Evolutionary conservation across 192 early-diverging fungal genomes (phyloP), one percentile per base, ranked within the genome.

Genomic region (Gryganskiella cystojenkinii): DNA sequence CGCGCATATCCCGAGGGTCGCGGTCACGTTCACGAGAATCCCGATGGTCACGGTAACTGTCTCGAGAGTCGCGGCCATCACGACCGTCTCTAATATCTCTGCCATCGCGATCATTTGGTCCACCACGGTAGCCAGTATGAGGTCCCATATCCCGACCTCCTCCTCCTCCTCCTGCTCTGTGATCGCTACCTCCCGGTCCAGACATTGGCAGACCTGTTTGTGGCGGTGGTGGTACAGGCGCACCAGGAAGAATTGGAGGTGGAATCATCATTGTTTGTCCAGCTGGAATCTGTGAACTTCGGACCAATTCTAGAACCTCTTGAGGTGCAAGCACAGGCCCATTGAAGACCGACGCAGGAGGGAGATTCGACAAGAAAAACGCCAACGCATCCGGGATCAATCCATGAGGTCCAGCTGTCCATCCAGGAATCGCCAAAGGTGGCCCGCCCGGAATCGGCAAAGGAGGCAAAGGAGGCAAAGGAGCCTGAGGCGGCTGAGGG

Each of bases 371-470:
- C 1, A 87, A 57, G 53, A 87, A 84, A 37, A 75, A 83, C 2
- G 81, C 80, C 14, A 87, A 47, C 19, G 80, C 75, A 37, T 83
- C 83, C 30, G 85, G 85, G 42, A 86, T 72, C 33, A 71, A 37
- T 30, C 71, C 69, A 54, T 79, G 75, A 1, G 81, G 67, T 34
- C 75, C 70, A 3, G 60, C 44, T 0, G 61, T 73, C 81, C 81
- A 82, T 62, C 64, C 72, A 28, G 65, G 63, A 11, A 76, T 44
- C 37, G 53, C 19, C 19, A 51, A 44, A 17, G 70, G 67, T 42
- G 15, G 33, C 58, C 49, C 49, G 55, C 33, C 62, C n/a, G 30
- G 60, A 24, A 52, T 69, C 6, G 11, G 65, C 24, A 37, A 43
- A 10, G 31, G 55, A 15, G 24, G 68, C 11, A 37, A 52, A 4